Evolutionary conservation across 192 early-diverging fungal species (phyloP), one percentile per base, ranked within the genome.

Genomic region (Mortierella alpina): DNA sequence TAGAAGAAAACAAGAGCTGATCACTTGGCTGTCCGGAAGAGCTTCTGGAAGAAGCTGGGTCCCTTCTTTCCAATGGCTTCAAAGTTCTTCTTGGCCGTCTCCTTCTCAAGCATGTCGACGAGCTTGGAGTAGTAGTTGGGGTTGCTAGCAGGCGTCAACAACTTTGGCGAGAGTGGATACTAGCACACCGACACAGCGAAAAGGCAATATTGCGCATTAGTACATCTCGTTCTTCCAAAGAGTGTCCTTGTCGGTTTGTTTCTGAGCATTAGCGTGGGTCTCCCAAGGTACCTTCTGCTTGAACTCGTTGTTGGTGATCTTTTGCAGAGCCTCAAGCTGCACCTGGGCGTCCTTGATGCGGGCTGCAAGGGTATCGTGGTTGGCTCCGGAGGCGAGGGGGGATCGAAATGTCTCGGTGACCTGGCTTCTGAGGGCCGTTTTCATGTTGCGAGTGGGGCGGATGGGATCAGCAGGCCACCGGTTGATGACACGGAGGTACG

Each of bases 391-490:
- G 23, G 60, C 52, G 18, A 78, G 18, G 46, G 78, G 82, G 57
- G 74, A 54, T 46, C 84, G 78, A 60, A 89, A 89, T 2, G 75
- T 66, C 53, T 87, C 85, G 56, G 79, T 83, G 17, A 90, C 84
- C 55, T 85, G 83, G 54, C 68, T 77, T n/a, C 80, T 57, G n/a
- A 94, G 75, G 17, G 88, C 85, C 13, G 84, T 84, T 66, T 90
- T 92, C 86, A 92, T 87, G 70, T 90, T 88, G 62, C 91, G 88
- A 20, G 87, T 90, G 31, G 91, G 92, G 17, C 92, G 85, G 41
- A 94, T 85, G 70, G 87, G 83, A 73, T 94, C 92, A 13, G 80
- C 75, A 9, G 92, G 92, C 91, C 92, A 94, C 13, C 80, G 73
- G 14, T 84, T 63, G 45, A 91, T 85, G 9, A 89, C 72, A 10